Evolutionary conservation across 2,329 filamentous ascomycete species (phyloP).

Genomic region (Cryphonectria naterciae): DNA sequence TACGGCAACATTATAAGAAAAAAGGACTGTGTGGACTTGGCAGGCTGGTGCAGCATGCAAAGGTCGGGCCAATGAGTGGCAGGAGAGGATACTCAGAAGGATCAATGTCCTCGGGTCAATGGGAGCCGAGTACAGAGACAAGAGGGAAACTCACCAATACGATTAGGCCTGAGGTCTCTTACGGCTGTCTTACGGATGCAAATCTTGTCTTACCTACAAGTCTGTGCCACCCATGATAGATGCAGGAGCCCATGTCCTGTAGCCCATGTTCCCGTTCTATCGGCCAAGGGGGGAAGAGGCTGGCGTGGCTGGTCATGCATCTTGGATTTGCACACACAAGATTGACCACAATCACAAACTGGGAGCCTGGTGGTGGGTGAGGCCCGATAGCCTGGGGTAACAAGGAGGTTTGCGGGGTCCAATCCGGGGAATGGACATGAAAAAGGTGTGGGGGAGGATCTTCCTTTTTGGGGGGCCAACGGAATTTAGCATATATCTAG

Average conservation of each 20-base stretch:
- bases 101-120: slow-evolving; percentile 6
- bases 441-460: background rate
- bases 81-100: slow-evolving; percentile 2
- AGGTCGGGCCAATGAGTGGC: background rate
- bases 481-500: background rate
- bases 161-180: background rate
- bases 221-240: background rate
- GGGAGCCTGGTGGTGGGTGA: background rate
- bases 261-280: background rate
- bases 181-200: background rate
- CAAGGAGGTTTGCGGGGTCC: background rate
- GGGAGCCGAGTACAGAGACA: slow-evolving; percentile 7
- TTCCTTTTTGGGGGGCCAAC: background rate
- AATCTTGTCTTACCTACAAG: background rate
- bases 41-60: background rate
- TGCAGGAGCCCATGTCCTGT: background rate
- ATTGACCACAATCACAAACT: too few relatives aligned
- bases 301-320: background rate
- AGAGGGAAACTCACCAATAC: background rate
- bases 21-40: background rate
- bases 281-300: background rate
- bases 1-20: slow-evolving; percentile 3
- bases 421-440: slow-evolving; percentile 5
- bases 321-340: background rate
- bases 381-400: background rate